These are phyloP conservation scores for Asterionellopsis glacialis DNA, from an alignment of 108 stramenopile genomes.

Conservation along the genomic window DNA sequence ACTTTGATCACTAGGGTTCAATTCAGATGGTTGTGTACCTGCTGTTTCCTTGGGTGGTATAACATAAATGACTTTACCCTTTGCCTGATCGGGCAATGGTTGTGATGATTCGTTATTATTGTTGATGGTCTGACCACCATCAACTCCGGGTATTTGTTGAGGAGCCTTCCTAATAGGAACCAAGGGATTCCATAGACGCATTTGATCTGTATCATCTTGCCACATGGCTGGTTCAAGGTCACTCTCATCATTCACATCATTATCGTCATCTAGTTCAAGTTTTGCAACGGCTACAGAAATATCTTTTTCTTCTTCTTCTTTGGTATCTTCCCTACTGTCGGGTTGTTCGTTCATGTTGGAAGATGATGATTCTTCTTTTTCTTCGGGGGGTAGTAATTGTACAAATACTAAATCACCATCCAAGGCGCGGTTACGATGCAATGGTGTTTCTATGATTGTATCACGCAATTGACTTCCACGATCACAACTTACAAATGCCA, in stretches of 20 bases:
- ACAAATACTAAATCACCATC: constrained; percentile 88
- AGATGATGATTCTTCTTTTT: constrained; percentile 23
- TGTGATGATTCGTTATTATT: constrained; percentile 20
- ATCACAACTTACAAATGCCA: constrained; percentile 79
- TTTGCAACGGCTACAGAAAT: constrained; percentile 3
- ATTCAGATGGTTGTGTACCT: constrained; percentile 26
- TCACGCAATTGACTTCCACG: constrained; percentile 61
- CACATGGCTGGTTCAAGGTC: constrained; percentile 36
- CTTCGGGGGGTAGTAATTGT: constrained; percentile 43
- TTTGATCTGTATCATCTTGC: constrained; percentile 76
- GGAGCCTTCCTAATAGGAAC: constrained; percentile 42
- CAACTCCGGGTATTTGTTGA: not conserved
- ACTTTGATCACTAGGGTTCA: constrained; percentile 24
- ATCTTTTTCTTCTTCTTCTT: constrained; percentile 31
- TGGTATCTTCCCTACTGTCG: constrained; percentile 9
- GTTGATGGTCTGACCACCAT: constrained; percentile 5
- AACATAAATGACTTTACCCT: constrained; percentile 55
- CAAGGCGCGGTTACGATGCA: constrained; percentile 74
- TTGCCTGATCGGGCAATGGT: no score
- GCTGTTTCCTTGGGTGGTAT: constrained; percentile 45
- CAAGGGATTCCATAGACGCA: constrained; percentile 73
- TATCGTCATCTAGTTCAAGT: not conserved
- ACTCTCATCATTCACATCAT: constrained; percentile 13
- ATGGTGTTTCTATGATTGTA: constrained; percentile 49
- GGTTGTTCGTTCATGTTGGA: no score